phyloP scores from a whole-genome alignment of 192 early-diverging fungal genomes.

The Physocladia obscura region DNA sequence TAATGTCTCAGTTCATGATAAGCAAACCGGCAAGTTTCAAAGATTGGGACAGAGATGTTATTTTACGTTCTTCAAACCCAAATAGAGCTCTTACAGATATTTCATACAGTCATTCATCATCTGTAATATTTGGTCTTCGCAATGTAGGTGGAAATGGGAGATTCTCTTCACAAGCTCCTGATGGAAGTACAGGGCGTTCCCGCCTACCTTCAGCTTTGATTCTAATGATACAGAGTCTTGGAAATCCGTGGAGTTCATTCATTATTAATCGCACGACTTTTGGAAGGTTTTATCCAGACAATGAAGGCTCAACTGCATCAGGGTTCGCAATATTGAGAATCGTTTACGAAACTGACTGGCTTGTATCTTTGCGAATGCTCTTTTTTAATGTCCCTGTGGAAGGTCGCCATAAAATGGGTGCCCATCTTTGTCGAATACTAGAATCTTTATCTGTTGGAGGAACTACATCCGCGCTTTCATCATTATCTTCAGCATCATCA shows the following conservation, averaged over 20 bases:
- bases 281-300: constrained; percentile 33
- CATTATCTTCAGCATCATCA: no score
- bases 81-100: constrained; percentile 15
- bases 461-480: no score
- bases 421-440: constrained; percentile 19
- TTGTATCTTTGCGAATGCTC: constrained; percentile 32
- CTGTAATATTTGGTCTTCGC: not conserved
- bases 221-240: constrained; percentile 38
- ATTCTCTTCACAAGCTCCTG: not conserved
- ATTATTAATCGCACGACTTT: constrained; percentile 26
- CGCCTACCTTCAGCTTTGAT: constrained; percentile 33
- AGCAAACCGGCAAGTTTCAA: constrained; percentile 33
- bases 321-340: constrained; percentile 46
- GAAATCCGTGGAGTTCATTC: constrained; percentile 41
- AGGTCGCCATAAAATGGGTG: constrained; percentile 24
- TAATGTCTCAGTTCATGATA: constrained; percentile 39
- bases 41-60: constrained; percentile 35
- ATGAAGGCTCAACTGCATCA: constrained; percentile 3
- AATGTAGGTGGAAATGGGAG: not conserved
- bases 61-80: constrained; percentile 43
- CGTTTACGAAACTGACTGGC: constrained; percentile 45
- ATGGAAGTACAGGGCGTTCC: not conserved
- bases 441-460: not conserved
- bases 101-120: not conserved
- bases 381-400: constrained; percentile 43